Base-by-base conservation (phyloP, 257 asterid species). In the Phtheirospermum japonicum region DNA sequence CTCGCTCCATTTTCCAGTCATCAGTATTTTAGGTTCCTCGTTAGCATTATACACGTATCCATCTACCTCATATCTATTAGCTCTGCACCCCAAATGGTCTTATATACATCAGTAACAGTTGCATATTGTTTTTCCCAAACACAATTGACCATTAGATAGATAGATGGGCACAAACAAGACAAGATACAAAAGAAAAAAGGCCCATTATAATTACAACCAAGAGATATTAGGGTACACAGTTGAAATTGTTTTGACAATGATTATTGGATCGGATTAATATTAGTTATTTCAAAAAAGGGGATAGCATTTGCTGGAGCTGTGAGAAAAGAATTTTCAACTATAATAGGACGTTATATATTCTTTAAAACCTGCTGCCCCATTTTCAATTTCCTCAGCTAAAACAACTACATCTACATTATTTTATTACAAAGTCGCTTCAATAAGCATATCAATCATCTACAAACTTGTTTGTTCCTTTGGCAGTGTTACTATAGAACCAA, bases 1-100 rank as follows among this genome's bases (percentile, higher is more conserved):
- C 73, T 90, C 94, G 10, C 81, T 93, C 96, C 99, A 93, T 73
- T 87, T 93, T 62, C 97, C 99, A 10, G 99, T 93, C 91, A 93
- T 89, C 86, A 93, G 78, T 62, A 89, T 85, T 78, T 89, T 89
- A 37, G 99, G 99, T 75, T 93, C 97, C 77, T 93, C 99, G 11
- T 77, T 69, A 34, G 90, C 83, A 75, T 89, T 85, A 67, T 93
- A 93, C 19, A 93, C 95, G 73, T 93, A 93, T 58, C 99, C 99
- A 79, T 93, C 99, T 33, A 93, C 95, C 78, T 93, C 99, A 69
- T 93, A 93, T 67, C 97, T 80, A 79, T 89, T 89, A 73, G 99
- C 88, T 54, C 99, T 93, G 93, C 72, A 70, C 23, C 63, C 66
- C 59, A 61, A 51, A 51, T 48, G 30, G 16, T 18, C 54, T 17